Percentiles rank a stretch among this genome's conserved stretches.
These are phyloP conservation scores for Vanrija sp. DNA, from an alignment of 1,284 basidiomycete genomes.

Conservation along the genomic window DNA sequence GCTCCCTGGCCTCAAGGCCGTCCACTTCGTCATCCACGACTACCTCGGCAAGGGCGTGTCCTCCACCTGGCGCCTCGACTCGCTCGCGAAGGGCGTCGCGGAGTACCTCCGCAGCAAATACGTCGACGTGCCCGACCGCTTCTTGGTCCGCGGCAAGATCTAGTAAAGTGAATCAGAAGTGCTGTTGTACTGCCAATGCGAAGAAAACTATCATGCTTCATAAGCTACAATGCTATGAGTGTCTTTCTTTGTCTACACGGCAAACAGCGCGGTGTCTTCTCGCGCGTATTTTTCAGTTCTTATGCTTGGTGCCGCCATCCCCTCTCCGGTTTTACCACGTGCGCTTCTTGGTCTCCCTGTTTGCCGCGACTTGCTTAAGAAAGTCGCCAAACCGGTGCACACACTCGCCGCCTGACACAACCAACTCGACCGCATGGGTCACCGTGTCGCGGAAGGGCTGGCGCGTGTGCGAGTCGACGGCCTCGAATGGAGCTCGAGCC, in stretches of 20 bases:
- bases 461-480: conserved; percentile 3
- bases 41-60: conserved; percentile 30
- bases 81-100: conserved; percentile 16
- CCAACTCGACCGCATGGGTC: conserved; percentile 7
- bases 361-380: neutral
- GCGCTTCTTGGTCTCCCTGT: neutral
- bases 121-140: conserved; percentile 13
- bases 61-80: conserved; percentile 11
- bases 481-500: conserved; percentile 1
- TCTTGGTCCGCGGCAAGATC: conserved; percentile 12
- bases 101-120: conserved; percentile 13
- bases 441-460: conserved; percentile 10
- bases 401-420: conserved; percentile 8
- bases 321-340: neutral
- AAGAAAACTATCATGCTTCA: too few relatives aligned
- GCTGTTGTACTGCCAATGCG: too few relatives aligned
- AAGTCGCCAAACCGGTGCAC: conserved; percentile 13
- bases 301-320: too few relatives aligned
- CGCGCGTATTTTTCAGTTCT: too few relatives aligned
- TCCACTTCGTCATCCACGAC: conserved; percentile 39
- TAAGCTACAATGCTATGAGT: too few relatives aligned
- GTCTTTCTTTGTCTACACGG: too few relatives aligned
- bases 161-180: neutral
- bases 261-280: too few relatives aligned
- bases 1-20: conserved; percentile 26